Percentiles rank a stretch among this genome's conserved stretches.
Evolutionary conservation across 2,329 filamentous ascomycete genomes (phyloP).

Genomic region (Colletotrichum aenigma): DNA sequence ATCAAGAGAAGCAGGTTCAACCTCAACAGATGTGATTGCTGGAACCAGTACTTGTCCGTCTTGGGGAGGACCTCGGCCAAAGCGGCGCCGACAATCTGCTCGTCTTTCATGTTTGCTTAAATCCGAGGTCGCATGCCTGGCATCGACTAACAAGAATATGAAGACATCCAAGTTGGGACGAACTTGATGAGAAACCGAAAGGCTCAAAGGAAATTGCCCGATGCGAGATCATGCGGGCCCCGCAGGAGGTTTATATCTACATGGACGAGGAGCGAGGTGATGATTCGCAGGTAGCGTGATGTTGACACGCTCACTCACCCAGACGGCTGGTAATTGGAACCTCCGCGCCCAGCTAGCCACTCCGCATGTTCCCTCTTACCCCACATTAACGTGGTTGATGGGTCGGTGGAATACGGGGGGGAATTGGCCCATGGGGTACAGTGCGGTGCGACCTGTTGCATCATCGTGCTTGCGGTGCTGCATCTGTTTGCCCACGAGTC

Average conservation of each 20-base stretch:
- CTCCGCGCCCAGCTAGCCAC: background rate
- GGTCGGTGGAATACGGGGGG: background rate
- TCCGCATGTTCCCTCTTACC: constrained; percentile 1
- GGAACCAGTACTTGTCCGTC: constrained; percentile 45
- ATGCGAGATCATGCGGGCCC: background rate
- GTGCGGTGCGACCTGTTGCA: background rate
- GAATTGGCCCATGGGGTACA: constrained; percentile 9
- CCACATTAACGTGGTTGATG: constrained; percentile 8
- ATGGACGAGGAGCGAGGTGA: background rate
- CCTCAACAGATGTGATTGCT: constrained; percentile 43
- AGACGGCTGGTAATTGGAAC: background rate
- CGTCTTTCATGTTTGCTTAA: background rate
- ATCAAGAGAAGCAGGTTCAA: constrained; percentile 49
- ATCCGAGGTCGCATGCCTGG: background rate
- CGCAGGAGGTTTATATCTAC: constrained; percentile 5
- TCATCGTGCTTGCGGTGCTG: background rate
- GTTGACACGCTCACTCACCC: background rate
- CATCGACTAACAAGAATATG: background rate
- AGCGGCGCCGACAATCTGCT: constrained; percentile 30
- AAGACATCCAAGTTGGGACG: background rate
- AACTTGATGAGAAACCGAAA: background rate
- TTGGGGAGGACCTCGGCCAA: constrained; percentile 39
- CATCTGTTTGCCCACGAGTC: background rate
- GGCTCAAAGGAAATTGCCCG: background rate
- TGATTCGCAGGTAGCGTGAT: background rate